Conservation (phyloP, 345 rosid species). For the Barbarea vulgaris region DNA sequence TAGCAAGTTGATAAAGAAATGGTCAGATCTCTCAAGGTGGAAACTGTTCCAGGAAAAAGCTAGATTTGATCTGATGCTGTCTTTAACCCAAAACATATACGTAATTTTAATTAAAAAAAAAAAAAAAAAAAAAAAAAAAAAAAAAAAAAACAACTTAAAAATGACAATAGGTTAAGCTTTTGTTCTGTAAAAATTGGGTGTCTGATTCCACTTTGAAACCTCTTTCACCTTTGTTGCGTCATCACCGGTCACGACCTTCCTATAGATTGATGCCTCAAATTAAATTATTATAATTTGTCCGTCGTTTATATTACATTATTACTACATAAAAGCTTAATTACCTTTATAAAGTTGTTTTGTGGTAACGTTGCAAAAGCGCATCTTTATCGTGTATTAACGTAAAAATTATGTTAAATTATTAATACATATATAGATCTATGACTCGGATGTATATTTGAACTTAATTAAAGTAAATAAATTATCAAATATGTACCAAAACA, state of each 20-base stretch:
- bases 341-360: slow-evolving; percentile 21
- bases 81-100: slow-evolving; percentile 30
- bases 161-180: slow-evolving; percentile 33
- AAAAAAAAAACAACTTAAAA: not conserved
- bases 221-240: slow-evolving; percentile 40
- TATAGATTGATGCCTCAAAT: slow-evolving; percentile 30
- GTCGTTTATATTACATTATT: slow-evolving; percentile 22
- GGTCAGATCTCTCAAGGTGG: slow-evolving; percentile 46
- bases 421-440: not conserved
- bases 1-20: slow-evolving; percentile 41
- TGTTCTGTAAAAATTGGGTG: slow-evolving; percentile 40
- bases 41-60: slow-evolving; percentile 27
- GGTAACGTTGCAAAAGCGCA: slow-evolving; percentile 37
- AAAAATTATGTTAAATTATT: not conserved
- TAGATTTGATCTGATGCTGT: slow-evolving; percentile 44
- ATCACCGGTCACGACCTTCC: slow-evolving; percentile 32
- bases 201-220: slow-evolving; percentile 35
- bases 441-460: not conserved
- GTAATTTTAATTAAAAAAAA: slow-evolving; percentile 3
- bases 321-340: slow-evolving; percentile 20
- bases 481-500: not conserved
- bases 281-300: slow-evolving; percentile 8
- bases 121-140: too few relatives aligned
- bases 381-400: slow-evolving; percentile 35
- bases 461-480: not conserved